Evolutionary conservation across 441 rosid genomes (phyloP), one percentile per base, ranked within the genome.

Genomic region (Pelargonium australe): DNA sequence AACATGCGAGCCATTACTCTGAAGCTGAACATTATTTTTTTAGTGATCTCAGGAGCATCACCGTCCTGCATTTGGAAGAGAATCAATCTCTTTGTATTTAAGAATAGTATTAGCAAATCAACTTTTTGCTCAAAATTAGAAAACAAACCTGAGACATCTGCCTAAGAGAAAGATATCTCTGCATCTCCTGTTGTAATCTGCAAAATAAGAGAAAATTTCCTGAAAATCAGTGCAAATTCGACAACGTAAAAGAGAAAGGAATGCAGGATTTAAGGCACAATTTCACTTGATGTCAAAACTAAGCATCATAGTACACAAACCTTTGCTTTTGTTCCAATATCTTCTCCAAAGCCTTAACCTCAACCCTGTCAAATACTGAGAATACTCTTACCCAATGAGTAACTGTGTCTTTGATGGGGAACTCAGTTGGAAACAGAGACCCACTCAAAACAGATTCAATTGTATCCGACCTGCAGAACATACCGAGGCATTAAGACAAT

Each of bases 121-220:
- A 75, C 68, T 57, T 72, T 70, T n/a, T 41, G 14, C 65, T 62
- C 17, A n/a, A 62, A 62, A 9, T 0, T 43, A 16, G 47, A 40
- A 57, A 28, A 57, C 86, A 28, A 70, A 92, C 99, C 99, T 93
- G 92, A 75, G 85, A 87, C 80, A 63, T 80, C 84, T 88, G 92
- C 90, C 95, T 88, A 64, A 89, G 80, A 41, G 89, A 85, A 66
- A 93, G 81, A 80, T 93, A 96, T 76, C 76, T 87, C 89, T 83
- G 97, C 96, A 93, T 91, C 87, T 96, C 99, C 79, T 86, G 97
- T 76, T 96, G 98, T 84, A 91, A 85, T 91, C 99, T 95, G 90
- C 81, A 85, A 83, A 78, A 70, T 80, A 80, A 83, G 75, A 80
- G 78, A 70, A 83, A 77, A 74, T 6, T 63, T 78, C 67, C 72